Evolutionary conservation across 805 yeast genomes (phyloP).

Genomic region (Nakazawaea ishiwadae): DNA sequence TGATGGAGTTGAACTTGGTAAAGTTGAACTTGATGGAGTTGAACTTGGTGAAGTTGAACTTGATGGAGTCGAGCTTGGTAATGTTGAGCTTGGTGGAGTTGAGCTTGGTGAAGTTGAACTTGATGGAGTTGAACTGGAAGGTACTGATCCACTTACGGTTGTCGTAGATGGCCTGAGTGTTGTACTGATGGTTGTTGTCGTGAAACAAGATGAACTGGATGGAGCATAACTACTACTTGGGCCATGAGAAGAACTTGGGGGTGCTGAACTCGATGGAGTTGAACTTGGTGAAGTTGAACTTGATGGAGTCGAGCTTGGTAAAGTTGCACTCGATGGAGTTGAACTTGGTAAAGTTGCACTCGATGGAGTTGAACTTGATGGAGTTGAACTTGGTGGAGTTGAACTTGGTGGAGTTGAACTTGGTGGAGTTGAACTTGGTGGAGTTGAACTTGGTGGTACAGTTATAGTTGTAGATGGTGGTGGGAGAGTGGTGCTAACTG

Average conservation of each 20-base stretch:
- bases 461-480: too few relatives aligned
- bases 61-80: neutral
- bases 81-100: neutral
- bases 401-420: constrained; percentile 7
- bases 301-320: neutral
- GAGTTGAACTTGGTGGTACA: neutral
- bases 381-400: constrained; percentile 8
- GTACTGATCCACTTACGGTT: neutral
- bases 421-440: constrained; percentile 3
- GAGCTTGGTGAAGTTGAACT: too few relatives aligned
- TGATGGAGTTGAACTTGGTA: constrained; percentile 10
- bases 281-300: neutral
- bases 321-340: neutral
- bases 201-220: too few relatives aligned
- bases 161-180: too few relatives aligned
- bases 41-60: neutral
- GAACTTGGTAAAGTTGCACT: neutral
- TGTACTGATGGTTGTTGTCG: too few relatives aligned
- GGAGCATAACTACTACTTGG: neutral
- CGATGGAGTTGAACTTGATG: constrained; percentile 9
- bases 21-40: constrained; percentile 6
- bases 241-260: neutral
- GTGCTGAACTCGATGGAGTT: neutral
- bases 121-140: neutral
- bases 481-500: too few relatives aligned